phyloP scores from a whole-genome alignment of 2,329 filamentous ascomycete genomes.

The Diaporthe vexans region DNA sequence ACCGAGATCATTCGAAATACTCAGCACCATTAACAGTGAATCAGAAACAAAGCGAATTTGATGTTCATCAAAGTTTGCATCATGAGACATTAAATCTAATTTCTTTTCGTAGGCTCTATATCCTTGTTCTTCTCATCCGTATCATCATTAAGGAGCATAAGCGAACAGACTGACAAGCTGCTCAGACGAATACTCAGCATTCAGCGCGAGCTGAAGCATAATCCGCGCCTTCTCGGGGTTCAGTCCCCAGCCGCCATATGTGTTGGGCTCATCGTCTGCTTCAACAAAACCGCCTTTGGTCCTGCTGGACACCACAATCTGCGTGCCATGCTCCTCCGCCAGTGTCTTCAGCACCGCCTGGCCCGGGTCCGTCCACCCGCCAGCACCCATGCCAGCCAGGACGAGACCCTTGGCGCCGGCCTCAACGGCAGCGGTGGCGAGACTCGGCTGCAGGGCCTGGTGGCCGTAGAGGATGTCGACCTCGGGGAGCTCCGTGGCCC shows the following conservation, averaged over 20 bases:
- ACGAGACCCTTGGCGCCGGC: conserved; percentile 15
- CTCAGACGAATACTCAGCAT: conserved; percentile 16
- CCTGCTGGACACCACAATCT: conserved; percentile 19
- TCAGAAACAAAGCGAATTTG: too few relatives aligned
- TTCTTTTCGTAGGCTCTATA: neutral
- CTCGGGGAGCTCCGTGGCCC: conserved; percentile 59
- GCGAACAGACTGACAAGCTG: neutral
- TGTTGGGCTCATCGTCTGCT: neutral
- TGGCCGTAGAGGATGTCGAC: conserved; percentile 71
- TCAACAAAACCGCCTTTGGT: conserved; percentile 15
- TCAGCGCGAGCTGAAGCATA: conserved; percentile 21
- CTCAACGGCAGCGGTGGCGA: conserved; percentile 53
- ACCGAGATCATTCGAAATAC: too few relatives aligned
- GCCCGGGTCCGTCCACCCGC: conserved; percentile 14
- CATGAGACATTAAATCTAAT: conserved; percentile 11
- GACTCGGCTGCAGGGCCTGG: conserved; percentile 63
- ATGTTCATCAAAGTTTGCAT: too few relatives aligned
- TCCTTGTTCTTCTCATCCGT: neutral
- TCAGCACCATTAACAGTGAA: too few relatives aligned
- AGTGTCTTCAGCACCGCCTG: neutral
- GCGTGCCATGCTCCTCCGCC: conserved; percentile 16
- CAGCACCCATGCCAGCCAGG: conserved; percentile 10
- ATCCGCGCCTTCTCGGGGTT: conserved; percentile 25
- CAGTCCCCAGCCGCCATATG: conserved; percentile 16
- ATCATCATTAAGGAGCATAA: neutral